Percentiles rank a stretch among this genome's conserved stretches.
phyloP scores from a whole-genome alignment of 176 grass and related monocot genomes.

The Oryza punctata region DNA sequence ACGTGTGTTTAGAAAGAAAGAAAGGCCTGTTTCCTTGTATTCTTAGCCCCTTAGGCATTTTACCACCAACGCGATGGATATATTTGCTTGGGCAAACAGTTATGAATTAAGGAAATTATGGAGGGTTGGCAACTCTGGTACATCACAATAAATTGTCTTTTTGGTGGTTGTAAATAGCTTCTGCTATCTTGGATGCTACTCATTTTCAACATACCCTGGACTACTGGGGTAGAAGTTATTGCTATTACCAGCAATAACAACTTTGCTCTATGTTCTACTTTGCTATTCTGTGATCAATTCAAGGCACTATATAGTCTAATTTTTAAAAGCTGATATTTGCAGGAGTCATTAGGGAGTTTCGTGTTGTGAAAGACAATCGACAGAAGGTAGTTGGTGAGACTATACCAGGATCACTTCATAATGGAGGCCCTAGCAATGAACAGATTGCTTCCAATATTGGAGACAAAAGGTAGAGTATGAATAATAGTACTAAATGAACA shows the following conservation, averaged over 20 bases:
- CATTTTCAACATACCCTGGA: background rate
- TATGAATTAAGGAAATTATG: conserved; percentile 24
- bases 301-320: background rate
- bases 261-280: background rate
- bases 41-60: conserved; percentile 13
- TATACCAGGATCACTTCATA: conserved; percentile 38
- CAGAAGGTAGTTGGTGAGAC: conserved; percentile 38
- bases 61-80: background rate
- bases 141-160: background rate
- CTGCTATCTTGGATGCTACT: background rate
- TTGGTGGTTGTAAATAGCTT: conserved; percentile 3
- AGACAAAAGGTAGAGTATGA: conserved; percentile 55
- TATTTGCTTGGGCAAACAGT: background rate
- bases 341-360: conserved; percentile 63
- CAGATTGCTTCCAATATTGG: conserved; percentile 26
- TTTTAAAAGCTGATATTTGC: conserved; percentile 34
- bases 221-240: background rate
- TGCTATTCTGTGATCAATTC: background rate
- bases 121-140: background rate
- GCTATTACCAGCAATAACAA: background rate
- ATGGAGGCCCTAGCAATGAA: conserved; percentile 13
- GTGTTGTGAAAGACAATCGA: conserved; percentile 80
- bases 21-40: background rate
- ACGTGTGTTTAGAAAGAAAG: background rate
- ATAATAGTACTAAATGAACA: background rate